Conservation (phyloP, 2,329 filamentous ascomycete species). For the Paraphaeosphaeria sporulosa region DNA sequence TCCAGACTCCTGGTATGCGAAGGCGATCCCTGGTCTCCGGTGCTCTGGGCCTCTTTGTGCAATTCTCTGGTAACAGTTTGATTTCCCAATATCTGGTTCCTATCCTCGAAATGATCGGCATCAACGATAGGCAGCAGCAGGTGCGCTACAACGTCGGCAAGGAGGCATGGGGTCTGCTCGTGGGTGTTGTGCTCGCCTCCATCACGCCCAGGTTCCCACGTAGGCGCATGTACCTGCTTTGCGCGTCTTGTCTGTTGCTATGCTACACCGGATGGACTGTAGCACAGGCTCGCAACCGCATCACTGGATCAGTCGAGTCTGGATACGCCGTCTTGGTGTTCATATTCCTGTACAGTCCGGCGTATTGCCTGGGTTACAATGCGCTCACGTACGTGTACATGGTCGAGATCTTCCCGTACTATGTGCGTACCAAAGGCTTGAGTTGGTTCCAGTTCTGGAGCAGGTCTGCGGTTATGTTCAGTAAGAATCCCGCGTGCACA, state of each 20-base stretch:
- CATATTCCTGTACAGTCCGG: conserved; percentile 61
- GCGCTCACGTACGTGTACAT: conserved; percentile 64
- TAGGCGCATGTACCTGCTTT: conserved; percentile 63
- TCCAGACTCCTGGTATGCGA: conserved; percentile 69
- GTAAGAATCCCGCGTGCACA: conserved; percentile 12
- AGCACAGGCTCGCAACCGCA: conserved; percentile 61
- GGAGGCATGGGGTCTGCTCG: conserved; percentile 66
- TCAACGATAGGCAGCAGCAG: conserved; percentile 53
- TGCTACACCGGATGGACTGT: conserved; percentile 50
- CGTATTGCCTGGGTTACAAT: conserved; percentile 66
- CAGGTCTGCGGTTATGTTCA: conserved; percentile 67
- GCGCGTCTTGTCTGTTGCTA: conserved; percentile 43
- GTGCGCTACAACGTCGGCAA: conserved; percentile 62
- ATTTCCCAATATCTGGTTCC: conserved; percentile 67
- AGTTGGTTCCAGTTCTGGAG: conserved; percentile 68
- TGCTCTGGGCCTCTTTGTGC: conserved; percentile 70
- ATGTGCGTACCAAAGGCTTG: conserved; percentile 59
- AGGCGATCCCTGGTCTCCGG: conserved; percentile 69
- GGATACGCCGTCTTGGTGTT: conserved; percentile 58
- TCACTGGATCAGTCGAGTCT: conserved; percentile 33
- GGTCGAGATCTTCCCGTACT: conserved; percentile 60
- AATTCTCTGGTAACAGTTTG: conserved; percentile 63
- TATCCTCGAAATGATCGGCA: conserved; percentile 68
- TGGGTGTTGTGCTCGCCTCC: conserved; percentile 63
- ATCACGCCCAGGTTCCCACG: conserved; percentile 64